phyloP scores from a whole-genome alignment of 345 rosid species.

The Eucalyptus pauciflora region DNA sequence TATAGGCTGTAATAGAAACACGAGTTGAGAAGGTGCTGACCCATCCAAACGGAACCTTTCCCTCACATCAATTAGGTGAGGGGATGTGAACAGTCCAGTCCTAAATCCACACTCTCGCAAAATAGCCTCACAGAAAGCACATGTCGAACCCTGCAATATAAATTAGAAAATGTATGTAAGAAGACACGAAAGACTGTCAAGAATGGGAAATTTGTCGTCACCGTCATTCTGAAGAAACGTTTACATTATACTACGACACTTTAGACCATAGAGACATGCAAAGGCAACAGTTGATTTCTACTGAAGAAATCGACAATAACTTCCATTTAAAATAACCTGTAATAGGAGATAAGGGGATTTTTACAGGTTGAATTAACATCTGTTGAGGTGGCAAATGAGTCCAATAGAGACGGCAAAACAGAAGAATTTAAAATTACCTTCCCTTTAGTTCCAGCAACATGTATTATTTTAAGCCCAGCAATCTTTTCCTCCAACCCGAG shows the following conservation, averaged over 20 bases:
- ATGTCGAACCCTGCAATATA: conserved; percentile 79
- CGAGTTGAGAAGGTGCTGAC: conserved; percentile 22
- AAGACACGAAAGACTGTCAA: not conserved
- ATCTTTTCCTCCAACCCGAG: conserved; percentile 59
- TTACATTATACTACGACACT: not conserved
- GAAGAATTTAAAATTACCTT: conserved; percentile 33
- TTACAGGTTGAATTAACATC: not conserved
- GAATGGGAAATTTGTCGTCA: not conserved
- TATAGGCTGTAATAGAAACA: not conserved
- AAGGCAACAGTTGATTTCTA: not conserved
- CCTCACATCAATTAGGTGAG: conserved; percentile 89
- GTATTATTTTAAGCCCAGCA: conserved; percentile 53
- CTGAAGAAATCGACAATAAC: not conserved
- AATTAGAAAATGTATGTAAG: not conserved
- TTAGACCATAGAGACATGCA: not conserved
- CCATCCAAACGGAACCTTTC: conserved; percentile 79
- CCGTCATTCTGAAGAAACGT: not conserved
- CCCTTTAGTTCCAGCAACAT: conserved; percentile 94
- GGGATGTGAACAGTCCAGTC: conserved; percentile 86
- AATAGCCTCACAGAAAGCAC: conserved; percentile 77
- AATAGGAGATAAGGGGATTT: not conserved
- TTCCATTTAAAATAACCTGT: not conserved
- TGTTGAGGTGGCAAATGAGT: not conserved
- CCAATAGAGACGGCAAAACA: not conserved
- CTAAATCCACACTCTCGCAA: conserved; percentile 71